Conservation (phyloP, 495 filamentous ascomycete species). For the Annulohypoxylon moriforme region DNA sequence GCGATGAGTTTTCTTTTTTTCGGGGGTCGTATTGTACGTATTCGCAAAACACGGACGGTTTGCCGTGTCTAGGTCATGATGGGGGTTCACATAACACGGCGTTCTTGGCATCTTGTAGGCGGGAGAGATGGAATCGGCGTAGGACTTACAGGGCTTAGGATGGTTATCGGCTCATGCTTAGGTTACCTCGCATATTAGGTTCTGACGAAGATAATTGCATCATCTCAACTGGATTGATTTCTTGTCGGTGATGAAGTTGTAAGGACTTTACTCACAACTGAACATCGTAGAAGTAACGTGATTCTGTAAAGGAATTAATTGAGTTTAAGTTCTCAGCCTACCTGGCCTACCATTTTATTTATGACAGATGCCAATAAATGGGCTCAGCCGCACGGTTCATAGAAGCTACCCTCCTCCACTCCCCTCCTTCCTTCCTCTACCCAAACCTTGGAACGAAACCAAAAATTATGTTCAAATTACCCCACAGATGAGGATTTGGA, state of each 20-base stretch:
- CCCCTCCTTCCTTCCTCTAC: background rate
- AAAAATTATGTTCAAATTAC: background rate
- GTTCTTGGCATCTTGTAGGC: constrained; percentile 27
- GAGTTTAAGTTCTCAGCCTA: constrained; percentile 6
- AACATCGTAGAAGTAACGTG: too few species aligned
- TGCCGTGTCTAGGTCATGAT: constrained; percentile 1
- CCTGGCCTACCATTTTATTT: background rate
- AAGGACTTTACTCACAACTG: too few species aligned
- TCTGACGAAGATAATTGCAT: constrained; percentile 14
- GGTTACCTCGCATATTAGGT: constrained; percentile 16
- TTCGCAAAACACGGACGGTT: constrained; percentile 10
- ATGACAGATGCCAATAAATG: background rate
- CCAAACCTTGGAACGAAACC: too few species aligned
- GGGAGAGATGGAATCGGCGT: constrained; percentile 12
- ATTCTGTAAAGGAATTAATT: background rate
- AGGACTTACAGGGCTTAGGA: constrained; percentile 23
- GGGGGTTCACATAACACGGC: constrained; percentile 33
- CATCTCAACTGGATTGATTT: background rate
- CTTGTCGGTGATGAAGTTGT: too few species aligned
- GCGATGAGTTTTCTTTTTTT: constrained; percentile 1
- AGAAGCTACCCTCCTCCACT: background rate
- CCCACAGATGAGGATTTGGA: background rate
- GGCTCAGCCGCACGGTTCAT: background rate
- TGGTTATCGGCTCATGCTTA: constrained; percentile 26
- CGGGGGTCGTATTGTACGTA: constrained; percentile 20